A percentile compares a stretch with the other conserved stretches of the same genome.
Evolutionary conservation across 257 asterid genomes (phyloP).

Genomic region (Pogostemon cablin): DNA sequence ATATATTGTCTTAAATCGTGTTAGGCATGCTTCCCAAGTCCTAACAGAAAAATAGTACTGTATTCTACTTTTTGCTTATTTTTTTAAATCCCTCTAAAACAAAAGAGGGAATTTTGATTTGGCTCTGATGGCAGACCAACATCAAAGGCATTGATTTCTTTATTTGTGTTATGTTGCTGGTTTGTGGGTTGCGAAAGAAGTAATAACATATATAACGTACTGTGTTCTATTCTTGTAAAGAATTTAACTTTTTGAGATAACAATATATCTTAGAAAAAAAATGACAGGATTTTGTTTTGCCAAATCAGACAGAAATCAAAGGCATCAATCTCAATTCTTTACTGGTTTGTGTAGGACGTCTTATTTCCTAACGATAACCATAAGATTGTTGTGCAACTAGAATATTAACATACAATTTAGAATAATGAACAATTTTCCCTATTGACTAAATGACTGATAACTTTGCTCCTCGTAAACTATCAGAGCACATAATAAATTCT

Average conservation of each 20-base stretch:
- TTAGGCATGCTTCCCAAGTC: neutral
- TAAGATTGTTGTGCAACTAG: neutral
- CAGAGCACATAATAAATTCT: neutral
- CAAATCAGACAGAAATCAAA: conserved; percentile 2
- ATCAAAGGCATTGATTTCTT: neutral
- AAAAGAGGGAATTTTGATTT: neutral
- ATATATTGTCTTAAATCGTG: neutral
- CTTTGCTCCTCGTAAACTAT: neutral
- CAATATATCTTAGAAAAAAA: neutral
- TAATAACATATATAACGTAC: neutral
- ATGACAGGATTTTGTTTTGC: neutral
- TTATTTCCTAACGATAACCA: neutral
- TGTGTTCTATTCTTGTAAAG: conserved; percentile 15
- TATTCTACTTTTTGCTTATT: conserved; percentile 17
- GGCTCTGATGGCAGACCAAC: neutral
- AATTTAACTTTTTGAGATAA: neutral
- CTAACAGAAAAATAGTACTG: neutral
- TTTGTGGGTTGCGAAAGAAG: neutral
- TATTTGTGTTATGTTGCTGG: neutral
- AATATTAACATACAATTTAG: neutral
- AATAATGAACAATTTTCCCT: neutral
- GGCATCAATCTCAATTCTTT: neutral
- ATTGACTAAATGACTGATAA: neutral
- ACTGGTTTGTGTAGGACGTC: neutral
- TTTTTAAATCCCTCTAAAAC: neutral